These are phyloP conservation scores for Botrytis fragariae DNA, from an alignment of 2,329 filamentous ascomycete genomes.

Conservation along the genomic window DNA sequence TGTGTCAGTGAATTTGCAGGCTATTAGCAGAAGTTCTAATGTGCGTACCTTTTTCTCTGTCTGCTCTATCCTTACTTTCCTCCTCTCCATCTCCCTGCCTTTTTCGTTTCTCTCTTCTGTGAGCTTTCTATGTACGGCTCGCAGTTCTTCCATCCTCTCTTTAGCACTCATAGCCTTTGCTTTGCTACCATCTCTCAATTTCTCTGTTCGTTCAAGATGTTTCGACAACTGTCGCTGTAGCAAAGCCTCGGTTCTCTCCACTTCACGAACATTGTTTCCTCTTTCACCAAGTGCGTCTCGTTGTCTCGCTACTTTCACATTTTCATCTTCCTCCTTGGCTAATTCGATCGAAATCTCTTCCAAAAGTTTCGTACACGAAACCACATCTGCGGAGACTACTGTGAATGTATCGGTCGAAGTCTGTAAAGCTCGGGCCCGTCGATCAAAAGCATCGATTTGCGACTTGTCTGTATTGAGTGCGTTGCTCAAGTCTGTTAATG, in stretches of 20 bases:
- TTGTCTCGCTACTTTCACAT: slow-evolving; percentile 74
- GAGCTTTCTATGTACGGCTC: slow-evolving; percentile 73
- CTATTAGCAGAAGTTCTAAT: background rate
- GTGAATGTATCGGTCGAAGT: slow-evolving; percentile 88
- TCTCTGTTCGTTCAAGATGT: slow-evolving; percentile 83
- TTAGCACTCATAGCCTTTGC: slow-evolving; percentile 80
- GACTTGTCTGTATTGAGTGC: slow-evolving; percentile 74
- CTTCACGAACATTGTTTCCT: slow-evolving; percentile 84
- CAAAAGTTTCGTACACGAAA: slow-evolving; percentile 82
- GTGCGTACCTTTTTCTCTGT: slow-evolving; percentile 92
- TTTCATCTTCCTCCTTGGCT: slow-evolving; percentile 87
- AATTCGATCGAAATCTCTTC: slow-evolving; percentile 85
- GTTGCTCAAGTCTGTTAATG: slow-evolving; percentile 76
- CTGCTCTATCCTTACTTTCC: slow-evolving; percentile 92
- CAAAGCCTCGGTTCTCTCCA: slow-evolving; percentile 82
- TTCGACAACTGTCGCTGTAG: slow-evolving; percentile 80
- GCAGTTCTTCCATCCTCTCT: slow-evolving; percentile 85
- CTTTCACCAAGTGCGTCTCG: slow-evolving; percentile 84
- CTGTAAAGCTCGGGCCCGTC: slow-evolving; percentile 82
- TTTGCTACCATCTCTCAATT: slow-evolving; percentile 74
- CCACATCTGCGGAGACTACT: slow-evolving; percentile 80
- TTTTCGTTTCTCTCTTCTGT: slow-evolving; percentile 84
- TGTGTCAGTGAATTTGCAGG: slow-evolving; percentile 13
- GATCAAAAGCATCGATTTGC: slow-evolving; percentile 84
- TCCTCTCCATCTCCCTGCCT: slow-evolving; percentile 85